Conservation (phyloP, 805 yeast species). For the Wickerhamiella lipophila region DNA sequence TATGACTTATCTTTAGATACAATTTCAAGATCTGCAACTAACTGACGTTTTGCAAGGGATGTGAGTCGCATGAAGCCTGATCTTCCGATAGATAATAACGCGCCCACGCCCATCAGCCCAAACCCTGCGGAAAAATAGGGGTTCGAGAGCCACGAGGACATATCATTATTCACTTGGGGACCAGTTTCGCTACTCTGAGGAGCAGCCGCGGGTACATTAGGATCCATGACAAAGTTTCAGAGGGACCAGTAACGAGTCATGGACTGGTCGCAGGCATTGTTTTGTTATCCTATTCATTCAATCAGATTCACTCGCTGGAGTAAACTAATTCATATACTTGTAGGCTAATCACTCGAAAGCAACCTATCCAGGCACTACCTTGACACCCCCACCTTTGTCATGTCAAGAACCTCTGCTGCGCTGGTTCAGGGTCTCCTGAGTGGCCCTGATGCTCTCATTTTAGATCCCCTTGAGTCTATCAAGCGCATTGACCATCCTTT, state of each 20-base stretch:
- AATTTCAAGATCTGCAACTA: slow-evolving; percentile 84
- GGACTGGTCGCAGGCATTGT: too few species aligned
- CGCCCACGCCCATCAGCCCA: slow-evolving; percentile 92
- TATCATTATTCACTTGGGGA: background rate
- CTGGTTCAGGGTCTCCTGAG: slow-evolving; percentile 4
- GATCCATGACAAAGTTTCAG: background rate
- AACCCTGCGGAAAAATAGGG: slow-evolving; percentile 99
- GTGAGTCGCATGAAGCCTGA: slow-evolving; percentile 53
- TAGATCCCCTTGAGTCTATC: background rate
- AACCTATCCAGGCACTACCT: too few species aligned
- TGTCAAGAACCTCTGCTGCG: slow-evolving; percentile 10
- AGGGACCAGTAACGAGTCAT: too few species aligned
- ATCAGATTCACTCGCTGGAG: too few species aligned
- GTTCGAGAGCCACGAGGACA: slow-evolving; percentile 33
- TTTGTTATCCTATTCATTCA: too few species aligned
- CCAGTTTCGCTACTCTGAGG: background rate
- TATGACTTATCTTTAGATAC: slow-evolving; percentile 89
- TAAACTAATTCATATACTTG: too few species aligned
- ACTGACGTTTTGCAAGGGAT: slow-evolving; percentile 59
- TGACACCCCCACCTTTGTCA: background rate
- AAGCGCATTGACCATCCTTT: background rate
- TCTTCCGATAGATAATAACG: slow-evolving; percentile 66
- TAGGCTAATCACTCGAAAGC: too few species aligned
- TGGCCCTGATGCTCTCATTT: background rate
- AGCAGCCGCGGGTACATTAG: background rate